Evolutionary conservation across 2,329 filamentous ascomycete species (phyloP).

Genomic region (Pestalotiopsis sp.): DNA sequence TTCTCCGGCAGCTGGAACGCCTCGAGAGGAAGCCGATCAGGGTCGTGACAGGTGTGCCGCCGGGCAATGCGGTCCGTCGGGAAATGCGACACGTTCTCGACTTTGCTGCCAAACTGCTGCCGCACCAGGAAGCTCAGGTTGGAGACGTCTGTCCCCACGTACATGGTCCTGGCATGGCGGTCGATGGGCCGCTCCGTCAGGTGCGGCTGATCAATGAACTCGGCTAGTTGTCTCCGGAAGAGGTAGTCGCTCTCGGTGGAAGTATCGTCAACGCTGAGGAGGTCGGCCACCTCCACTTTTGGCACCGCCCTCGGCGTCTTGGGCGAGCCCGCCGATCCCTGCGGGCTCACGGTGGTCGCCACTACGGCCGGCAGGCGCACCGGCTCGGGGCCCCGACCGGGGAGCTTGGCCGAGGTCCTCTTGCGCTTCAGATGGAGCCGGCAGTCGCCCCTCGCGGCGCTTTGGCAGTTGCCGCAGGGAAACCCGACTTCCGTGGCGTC

Average conservation of each 20-base stretch:
- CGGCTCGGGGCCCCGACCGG: background rate
- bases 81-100: slow-evolving; percentile 32
- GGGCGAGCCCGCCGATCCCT: slow-evolving; percentile 3
- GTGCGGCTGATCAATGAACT: slow-evolving; percentile 51
- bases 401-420: background rate
- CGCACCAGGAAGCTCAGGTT: slow-evolving; percentile 57
- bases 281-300: background rate
- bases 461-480: slow-evolving; percentile 9
- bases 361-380: background rate
- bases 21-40: slow-evolving; percentile 46
- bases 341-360: background rate
- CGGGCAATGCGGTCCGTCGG: slow-evolving; percentile 42
- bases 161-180: slow-evolving; percentile 49
- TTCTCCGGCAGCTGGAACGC: slow-evolving; percentile 51
- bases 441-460: slow-evolving; percentile 8
- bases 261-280: slow-evolving; percentile 9
- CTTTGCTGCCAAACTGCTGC: slow-evolving; percentile 38
- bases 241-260: slow-evolving; percentile 35
- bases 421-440: slow-evolving; percentile 12
- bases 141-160: slow-evolving; percentile 57
- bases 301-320: slow-evolving; percentile 6
- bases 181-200: slow-evolving; percentile 46
- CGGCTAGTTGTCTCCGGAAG: slow-evolving; percentile 48
- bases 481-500: slow-evolving; percentile 13
- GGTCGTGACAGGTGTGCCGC: slow-evolving; percentile 39